A percentile compares a stretch with the other conserved stretches of the same genome.
phyloP scores from a whole-genome alignment of 345 rosid species.

The Citrus sinensis region DNA sequence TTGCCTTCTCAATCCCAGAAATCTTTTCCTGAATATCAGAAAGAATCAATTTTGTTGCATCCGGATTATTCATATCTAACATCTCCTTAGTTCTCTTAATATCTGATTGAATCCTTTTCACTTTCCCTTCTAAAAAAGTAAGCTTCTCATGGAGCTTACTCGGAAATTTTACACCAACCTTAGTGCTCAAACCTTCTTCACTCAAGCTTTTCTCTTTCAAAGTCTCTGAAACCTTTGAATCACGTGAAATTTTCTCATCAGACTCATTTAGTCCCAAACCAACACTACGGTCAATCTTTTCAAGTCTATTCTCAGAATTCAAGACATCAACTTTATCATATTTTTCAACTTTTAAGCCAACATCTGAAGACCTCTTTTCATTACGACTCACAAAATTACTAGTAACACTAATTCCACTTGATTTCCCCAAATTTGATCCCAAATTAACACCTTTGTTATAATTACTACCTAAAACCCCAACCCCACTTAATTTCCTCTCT shows the following conservation, averaged over 20 bases:
- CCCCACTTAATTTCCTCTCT: constrained; percentile 17
- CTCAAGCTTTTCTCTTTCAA: constrained; percentile 35
- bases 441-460: constrained; percentile 18
- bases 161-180: constrained; percentile 35
- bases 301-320: constrained; percentile 25
- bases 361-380: constrained; percentile 12
- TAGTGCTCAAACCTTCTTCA: constrained; percentile 24
- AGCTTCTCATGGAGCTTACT: constrained; percentile 94
- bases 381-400: constrained; percentile 11
- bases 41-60: constrained; percentile 61
- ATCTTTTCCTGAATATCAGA: constrained; percentile 89
- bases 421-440: constrained; percentile 20
- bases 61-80: constrained; percentile 82
- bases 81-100: constrained; percentile 92
- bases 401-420: constrained; percentile 16
- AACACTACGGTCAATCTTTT: constrained; percentile 18
- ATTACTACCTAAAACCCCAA: constrained; percentile 18
- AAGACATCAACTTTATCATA: constrained; percentile 12
- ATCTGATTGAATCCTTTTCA: constrained; percentile 87
- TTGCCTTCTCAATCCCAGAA: constrained; percentile 79
- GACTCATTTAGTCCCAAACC: constrained; percentile 10
- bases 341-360: constrained; percentile 18
- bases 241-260: constrained; percentile 28
- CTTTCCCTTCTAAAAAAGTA: constrained; percentile 91
- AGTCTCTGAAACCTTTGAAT: constrained; percentile 35